These are phyloP conservation scores for Colletotrichum lindemuthianum DNA, from an alignment of 2,329 filamentous ascomycete genomes.

Conservation along the genomic window DNA sequence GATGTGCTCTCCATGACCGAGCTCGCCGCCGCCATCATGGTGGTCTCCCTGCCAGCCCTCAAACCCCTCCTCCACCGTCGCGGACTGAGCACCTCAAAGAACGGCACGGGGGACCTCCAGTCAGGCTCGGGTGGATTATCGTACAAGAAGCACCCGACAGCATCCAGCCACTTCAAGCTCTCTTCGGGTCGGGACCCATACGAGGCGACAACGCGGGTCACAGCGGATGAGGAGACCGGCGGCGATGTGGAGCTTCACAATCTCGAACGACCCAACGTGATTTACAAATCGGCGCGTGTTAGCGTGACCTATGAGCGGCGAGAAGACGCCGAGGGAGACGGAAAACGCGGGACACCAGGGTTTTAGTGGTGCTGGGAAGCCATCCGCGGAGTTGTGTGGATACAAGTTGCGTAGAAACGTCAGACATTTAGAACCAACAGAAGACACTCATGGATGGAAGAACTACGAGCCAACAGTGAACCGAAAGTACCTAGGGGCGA, in stretches of 20 bases:
- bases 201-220: constrained; percentile 25
- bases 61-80: constrained; percentile 37
- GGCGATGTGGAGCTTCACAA: constrained; percentile 38
- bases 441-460: no score
- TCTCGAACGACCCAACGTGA: constrained; percentile 31
- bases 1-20: constrained; percentile 39
- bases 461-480: no score
- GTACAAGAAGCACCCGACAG: constrained; percentile 24
- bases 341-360: background rate
- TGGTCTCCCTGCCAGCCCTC: constrained; percentile 38
- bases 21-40: constrained; percentile 38
- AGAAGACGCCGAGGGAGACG: constrained; percentile 14
- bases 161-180: constrained; percentile 36
- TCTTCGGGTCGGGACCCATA: constrained; percentile 38
- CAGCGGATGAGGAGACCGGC: constrained; percentile 33
- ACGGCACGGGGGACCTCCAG: constrained; percentile 11
- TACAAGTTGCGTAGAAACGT: no score
- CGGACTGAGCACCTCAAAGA: constrained; percentile 26
- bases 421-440: no score
- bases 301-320: constrained; percentile 37
- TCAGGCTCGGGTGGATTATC: constrained; percentile 20
- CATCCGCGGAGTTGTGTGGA: no score
- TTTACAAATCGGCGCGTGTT: constrained; percentile 38
- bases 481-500: no score
- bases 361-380: background rate